phyloP scores from a whole-genome alignment of 306 rosid genomes.

The Acacia crassicarpa region DNA sequence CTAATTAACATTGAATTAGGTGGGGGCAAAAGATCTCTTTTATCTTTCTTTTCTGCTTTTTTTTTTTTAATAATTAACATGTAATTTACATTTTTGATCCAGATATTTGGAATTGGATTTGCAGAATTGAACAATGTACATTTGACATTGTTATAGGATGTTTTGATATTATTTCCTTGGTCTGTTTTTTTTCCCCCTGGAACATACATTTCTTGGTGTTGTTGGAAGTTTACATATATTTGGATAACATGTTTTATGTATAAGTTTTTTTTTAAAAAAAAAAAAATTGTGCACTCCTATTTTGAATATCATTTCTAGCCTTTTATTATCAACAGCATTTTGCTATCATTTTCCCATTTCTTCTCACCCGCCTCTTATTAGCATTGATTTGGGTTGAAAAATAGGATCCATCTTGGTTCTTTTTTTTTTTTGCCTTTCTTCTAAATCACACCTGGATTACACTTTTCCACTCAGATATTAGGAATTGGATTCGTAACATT shows the following conservation, averaged over 20 bases:
- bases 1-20: neutral
- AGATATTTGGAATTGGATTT: conserved; percentile 74
- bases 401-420: neutral
- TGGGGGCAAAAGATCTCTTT: neutral
- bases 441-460: conserved; percentile 9
- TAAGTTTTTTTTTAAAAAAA: neutral
- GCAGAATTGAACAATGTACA: conserved; percentile 67
- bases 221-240: neutral
- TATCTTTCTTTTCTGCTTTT: neutral
- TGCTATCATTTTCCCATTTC: neutral
- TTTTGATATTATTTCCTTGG: neutral
- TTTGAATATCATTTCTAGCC: neutral
- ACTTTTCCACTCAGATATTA: conserved; percentile 51
- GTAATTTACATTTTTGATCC: conserved; percentile 17
- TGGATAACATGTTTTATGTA: neutral
- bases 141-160: conserved; percentile 54
- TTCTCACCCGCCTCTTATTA: neutral
- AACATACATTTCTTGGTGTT: neutral
- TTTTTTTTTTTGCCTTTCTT: neutral
- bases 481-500: conserved; percentile 80
- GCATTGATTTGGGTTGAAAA: neutral
- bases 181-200: neutral
- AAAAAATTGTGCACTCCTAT: neutral
- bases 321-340: neutral
- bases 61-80: neutral